Percentiles rank a stretch among this genome's conserved stretches.
These are phyloP conservation scores for Podospora pseudopauciseta DNA, from an alignment of 495 filamentous ascomycete species.

Conservation along the genomic window DNA sequence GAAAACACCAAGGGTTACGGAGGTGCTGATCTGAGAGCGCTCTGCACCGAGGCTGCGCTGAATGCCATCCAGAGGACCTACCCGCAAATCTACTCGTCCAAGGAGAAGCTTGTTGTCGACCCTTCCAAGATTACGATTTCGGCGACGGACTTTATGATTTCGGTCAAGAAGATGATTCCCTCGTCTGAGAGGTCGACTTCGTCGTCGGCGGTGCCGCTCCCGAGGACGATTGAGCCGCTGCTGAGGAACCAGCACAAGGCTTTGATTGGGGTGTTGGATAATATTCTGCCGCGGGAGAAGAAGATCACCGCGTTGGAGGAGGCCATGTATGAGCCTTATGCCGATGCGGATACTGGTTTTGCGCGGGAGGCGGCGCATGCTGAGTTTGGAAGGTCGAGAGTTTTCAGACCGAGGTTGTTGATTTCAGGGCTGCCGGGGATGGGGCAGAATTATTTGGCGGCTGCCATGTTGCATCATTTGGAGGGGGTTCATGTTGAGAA, in stretches of 20 bases:
- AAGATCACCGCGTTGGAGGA: conserved; percentile 86
- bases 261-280: conserved; percentile 64
- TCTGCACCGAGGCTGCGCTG: conserved; percentile 97
- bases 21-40: conserved; percentile 87
- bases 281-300: conserved; percentile 77
- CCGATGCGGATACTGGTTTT: conserved; percentile 72
- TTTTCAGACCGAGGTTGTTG: conserved; percentile 84
- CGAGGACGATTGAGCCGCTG: conserved; percentile 74
- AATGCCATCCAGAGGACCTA: conserved; percentile 95
- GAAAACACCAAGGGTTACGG: conserved; percentile 92
- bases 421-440: conserved; percentile 76
- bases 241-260: conserved; percentile 66
- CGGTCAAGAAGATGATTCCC: conserved; percentile 90
- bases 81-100: conserved; percentile 90
- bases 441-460: conserved; percentile 89
- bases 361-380: conserved; percentile 79
- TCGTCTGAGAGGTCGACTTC: conserved; percentile 86
- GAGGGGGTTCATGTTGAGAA: conserved; percentile 92
- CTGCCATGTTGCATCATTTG: conserved; percentile 82
- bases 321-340: conserved; percentile 84
- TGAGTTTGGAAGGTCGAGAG: conserved; percentile 82
- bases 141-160: conserved; percentile 94
- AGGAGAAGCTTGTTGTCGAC: conserved; percentile 86
- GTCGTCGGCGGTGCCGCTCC: conserved; percentile 74
- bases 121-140: conserved; percentile 75